Evolutionary conservation across 805 yeast species (phyloP), one percentile per base, ranked within the genome.

Genomic region (Ogataea nitratoaversa): DNA sequence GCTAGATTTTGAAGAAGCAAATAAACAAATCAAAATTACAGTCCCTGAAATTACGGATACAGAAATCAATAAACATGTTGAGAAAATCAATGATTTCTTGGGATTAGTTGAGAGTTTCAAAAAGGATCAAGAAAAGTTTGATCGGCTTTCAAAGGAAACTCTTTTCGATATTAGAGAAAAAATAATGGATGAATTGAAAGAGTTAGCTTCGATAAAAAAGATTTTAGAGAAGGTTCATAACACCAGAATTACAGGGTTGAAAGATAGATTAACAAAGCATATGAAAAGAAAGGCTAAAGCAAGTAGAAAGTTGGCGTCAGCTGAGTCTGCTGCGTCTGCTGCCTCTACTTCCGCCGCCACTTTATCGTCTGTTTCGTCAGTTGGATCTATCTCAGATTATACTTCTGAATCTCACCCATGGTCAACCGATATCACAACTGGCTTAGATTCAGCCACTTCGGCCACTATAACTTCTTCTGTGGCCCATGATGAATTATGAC

Each of bases 1-100:
- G 0, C 53, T 80, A 19, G 76, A 80, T 50, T 77, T 72, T 44
- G 76, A 72, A 25, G 67, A 70, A 39, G 80, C 76, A 49, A 72
- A 71, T 43, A 62, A 65, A 27, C 68, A 73, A 44, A 54, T 78
- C 34, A 69, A 67, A 38, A 32, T 57, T 19, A 49, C 55, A n/a
- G 43, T 46, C 11, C 57, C 62, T 14, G 56, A 52, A 14, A 32
- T 55, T 3, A 49, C 51, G 7, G 60, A 57, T 38, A 43, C 41
- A 12, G 57, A 62, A 9, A 53, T 66, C 24, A 60, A 65, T 25
- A 34, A 36, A 2, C 44, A 46, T 2, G 53, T 60, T 36, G 47
- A 48, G 18, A 49, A 49, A 4, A 38, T 67, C 16, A 53, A 55
- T 18, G 44, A 48, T 3, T 54, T 60, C n/a, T 44, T 63, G 7